Evolutionary conservation across 331 rosid species (phyloP).

Genomic region (Malus hybrid): DNA sequence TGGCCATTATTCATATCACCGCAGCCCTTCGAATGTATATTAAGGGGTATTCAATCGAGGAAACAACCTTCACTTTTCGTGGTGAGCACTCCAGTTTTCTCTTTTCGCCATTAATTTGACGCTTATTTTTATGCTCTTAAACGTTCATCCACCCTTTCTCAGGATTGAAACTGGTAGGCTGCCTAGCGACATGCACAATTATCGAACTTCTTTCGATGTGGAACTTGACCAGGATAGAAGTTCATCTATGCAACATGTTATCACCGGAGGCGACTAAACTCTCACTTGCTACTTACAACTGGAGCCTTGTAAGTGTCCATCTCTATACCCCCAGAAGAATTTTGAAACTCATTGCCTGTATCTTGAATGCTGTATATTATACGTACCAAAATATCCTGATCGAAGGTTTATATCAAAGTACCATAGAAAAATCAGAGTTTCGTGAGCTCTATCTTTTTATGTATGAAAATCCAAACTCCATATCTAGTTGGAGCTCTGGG

Average conservation of each 20-base stretch:
- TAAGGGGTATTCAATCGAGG: constrained; percentile 58
- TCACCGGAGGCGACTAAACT: constrained; percentile 90
- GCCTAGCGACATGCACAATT: constrained; percentile 56
- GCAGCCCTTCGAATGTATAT: constrained; percentile 53
- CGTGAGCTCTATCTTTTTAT: neutral
- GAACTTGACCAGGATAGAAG: constrained; percentile 97
- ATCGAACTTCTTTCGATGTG: constrained; percentile 88
- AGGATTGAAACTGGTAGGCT: constrained; percentile 63
- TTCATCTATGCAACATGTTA: constrained; percentile 75
- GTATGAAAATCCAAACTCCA: neutral
- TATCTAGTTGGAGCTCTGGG: neutral
- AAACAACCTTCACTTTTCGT: constrained; percentile 32
- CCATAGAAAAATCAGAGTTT: neutral
- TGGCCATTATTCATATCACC: constrained; percentile 60
- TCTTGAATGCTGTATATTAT: neutral
- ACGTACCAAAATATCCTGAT: neutral
- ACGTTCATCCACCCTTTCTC: constrained; percentile 19
- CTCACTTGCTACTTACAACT: constrained; percentile 73
- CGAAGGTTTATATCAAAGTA: neutral
- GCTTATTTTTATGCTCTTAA: constrained; percentile 1
- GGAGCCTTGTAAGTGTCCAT: constrained; percentile 63
- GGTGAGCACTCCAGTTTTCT: constrained; percentile 61
- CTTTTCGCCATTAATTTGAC: neutral
- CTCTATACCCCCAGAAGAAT: neutral
- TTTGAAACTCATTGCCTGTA: neutral